Evolutionary conservation across 2,329 filamentous ascomycete species (phyloP).

Genomic region (Tolypocladium guangdongense): DNA sequence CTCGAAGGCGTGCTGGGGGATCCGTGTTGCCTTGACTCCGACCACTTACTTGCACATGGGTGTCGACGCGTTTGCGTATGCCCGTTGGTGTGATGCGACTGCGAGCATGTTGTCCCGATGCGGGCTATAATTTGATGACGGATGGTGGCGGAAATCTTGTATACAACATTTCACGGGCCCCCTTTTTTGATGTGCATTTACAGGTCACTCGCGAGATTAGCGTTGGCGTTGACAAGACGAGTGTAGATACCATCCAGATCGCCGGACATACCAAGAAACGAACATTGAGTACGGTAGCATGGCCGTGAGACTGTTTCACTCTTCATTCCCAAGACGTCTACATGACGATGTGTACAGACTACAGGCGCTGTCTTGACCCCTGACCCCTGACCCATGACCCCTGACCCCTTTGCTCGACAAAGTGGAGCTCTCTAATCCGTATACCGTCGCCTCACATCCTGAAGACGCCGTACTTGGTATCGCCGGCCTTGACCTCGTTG

Average conservation of each 20-base stretch:
- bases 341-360: neutral
- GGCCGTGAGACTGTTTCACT: neutral
- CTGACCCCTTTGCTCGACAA: neutral
- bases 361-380: neutral
- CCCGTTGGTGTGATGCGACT: neutral
- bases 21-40: neutral
- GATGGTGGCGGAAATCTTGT: constrained; percentile 13
- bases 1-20: neutral
- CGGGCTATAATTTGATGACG: constrained; percentile 3
- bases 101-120: constrained; percentile 7
- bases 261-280: neutral
- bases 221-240: constrained; percentile 16
- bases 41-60: neutral
- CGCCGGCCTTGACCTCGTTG: constrained; percentile 47
- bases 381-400: neutral
- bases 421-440: neutral
- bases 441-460: constrained; percentile 49
- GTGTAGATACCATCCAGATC: constrained; percentile 11
- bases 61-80: neutral
- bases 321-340: neutral
- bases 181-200: constrained; percentile 14
- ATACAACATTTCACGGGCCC: constrained; percentile 10
- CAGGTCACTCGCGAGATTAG: constrained; percentile 17
- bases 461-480: constrained; percentile 69
- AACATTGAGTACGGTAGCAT: neutral